phyloP scores from a whole-genome alignment of 495 filamentous ascomycete genomes.

The Penicillium cataractarum region DNA sequence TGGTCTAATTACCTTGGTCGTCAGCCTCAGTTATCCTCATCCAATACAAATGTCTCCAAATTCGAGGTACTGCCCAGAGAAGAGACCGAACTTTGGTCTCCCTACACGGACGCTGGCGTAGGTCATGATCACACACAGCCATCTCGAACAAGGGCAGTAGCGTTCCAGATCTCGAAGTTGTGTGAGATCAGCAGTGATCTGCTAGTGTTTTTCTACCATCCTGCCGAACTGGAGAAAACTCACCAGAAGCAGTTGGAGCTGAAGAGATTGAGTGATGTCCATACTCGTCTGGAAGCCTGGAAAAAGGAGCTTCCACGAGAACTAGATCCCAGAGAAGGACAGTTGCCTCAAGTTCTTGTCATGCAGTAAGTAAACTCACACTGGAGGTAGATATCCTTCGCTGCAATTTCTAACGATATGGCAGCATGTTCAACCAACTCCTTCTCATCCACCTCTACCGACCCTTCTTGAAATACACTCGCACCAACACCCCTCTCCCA shows the following conservation, averaged over 20 bases:
- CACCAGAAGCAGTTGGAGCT: conserved; percentile 76
- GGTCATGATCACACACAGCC: conserved; percentile 72
- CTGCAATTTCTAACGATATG: conserved; percentile 31
- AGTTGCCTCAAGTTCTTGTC: conserved; percentile 83
- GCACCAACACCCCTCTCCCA: conserved; percentile 77
- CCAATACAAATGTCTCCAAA: conserved; percentile 80
- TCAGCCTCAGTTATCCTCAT: conserved; percentile 80
- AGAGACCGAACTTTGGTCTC: conserved; percentile 82
- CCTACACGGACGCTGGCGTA: conserved; percentile 84
- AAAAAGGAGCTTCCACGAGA: conserved; percentile 82
- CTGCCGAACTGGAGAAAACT: conserved; percentile 60
- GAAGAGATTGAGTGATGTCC: conserved; percentile 90
- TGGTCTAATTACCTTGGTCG: conserved; percentile 98
- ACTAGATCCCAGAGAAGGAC: conserved; percentile 85
- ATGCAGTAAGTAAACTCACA: conserved; percentile 77
- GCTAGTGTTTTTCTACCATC: conserved; percentile 88
- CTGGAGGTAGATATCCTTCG: too few relatives aligned
- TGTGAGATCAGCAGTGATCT: conserved; percentile 95
- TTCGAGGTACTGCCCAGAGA: conserved; percentile 90
- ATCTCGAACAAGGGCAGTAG: conserved; percentile 79
- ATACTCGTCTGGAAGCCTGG: conserved; percentile 90
- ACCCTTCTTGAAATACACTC: conserved; percentile 91
- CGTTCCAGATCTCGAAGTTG: conserved; percentile 77
- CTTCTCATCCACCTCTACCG: conserved; percentile 97
- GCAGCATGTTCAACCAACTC: conserved; percentile 94